Evolutionary conservation across 2,329 filamentous ascomycete species (phyloP).

Genomic region (Xylariaceae sp.): DNA sequence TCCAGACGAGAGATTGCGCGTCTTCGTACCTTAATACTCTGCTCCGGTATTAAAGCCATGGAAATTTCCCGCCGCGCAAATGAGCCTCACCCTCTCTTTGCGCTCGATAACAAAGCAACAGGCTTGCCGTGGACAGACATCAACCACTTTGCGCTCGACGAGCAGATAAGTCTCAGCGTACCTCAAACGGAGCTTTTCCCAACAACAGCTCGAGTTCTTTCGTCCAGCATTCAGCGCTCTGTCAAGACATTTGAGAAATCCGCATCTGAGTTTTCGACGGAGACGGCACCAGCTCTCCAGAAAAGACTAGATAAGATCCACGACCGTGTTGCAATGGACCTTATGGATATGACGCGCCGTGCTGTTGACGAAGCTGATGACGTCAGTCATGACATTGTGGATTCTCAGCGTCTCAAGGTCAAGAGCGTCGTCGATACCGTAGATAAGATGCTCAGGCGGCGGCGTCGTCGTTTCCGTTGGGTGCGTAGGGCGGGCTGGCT

Average conservation of each 20-base stretch:
- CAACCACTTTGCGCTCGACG: constrained; percentile 45
- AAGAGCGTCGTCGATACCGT: constrained; percentile 83
- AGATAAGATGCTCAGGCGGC: constrained; percentile 73
- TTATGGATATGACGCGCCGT: constrained; percentile 66
- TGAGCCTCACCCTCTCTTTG: constrained; percentile 48
- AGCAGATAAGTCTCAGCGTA: constrained; percentile 43
- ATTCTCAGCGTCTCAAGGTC: constrained; percentile 77
- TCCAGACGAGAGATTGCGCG: constrained; percentile 79
- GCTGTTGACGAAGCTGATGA: constrained; percentile 81
- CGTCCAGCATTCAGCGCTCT: constrained; percentile 52
- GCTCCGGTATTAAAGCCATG: constrained; percentile 87
- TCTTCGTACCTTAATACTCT: constrained; percentile 76
- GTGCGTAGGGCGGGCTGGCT: constrained; percentile 78
- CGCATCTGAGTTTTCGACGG: constrained; percentile 63
- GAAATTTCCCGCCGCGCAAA: constrained; percentile 75
- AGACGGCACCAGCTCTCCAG: constrained; percentile 61
- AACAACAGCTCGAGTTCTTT: constrained; percentile 58
- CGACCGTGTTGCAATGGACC: constrained; percentile 55
- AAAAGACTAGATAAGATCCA: constrained; percentile 55
- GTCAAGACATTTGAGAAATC: constrained; percentile 63
- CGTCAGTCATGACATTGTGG: constrained; percentile 76
- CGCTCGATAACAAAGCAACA: constrained; percentile 33
- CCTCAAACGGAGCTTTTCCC: constrained; percentile 55
- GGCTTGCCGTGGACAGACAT: constrained; percentile 52
- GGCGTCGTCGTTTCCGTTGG: constrained; percentile 73